Conservation (phyloP, 441 rosid genomes). For the Aleurites moluccanus region DNA sequence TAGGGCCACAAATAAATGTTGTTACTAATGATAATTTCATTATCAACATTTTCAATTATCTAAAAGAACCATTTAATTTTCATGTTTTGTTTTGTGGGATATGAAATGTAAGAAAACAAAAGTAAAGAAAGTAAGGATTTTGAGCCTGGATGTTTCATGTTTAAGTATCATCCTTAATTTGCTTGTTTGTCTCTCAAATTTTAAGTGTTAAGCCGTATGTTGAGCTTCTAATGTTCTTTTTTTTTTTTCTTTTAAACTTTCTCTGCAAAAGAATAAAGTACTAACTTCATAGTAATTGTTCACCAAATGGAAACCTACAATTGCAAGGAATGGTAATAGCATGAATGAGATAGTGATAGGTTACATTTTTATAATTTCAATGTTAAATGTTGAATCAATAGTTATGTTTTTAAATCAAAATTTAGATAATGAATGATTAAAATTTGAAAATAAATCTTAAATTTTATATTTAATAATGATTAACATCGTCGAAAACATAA, state of each 20-base stretch:
- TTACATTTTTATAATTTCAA: no score
- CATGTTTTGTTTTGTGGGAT: constrained; percentile 16
- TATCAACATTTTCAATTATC: constrained; percentile 64
- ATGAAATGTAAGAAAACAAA: constrained; percentile 25
- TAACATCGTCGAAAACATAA: no score
- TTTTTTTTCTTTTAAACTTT: not conserved
- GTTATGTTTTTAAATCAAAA: no score
- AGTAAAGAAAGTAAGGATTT: not conserved
- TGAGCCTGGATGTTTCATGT: constrained; percentile 2
- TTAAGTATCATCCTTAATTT: constrained; percentile 7
- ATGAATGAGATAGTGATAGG: no score
- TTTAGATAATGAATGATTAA: no score
- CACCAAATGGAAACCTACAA: no score
- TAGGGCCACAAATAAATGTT: constrained; percentile 85
- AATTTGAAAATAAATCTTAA: no score
- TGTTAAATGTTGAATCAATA: no score
- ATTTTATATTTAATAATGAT: no score
- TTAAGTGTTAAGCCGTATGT: no score
- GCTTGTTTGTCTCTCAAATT: constrained; percentile 2
- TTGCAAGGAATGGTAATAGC: no score
- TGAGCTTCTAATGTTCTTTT: not conserved
- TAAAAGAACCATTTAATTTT: constrained; percentile 28
- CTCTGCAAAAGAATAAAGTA: constrained; percentile 6
- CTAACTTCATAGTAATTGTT: no score
- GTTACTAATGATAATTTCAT: constrained; percentile 88